Base-by-base conservation (phyloP, 805 yeast genomes). In the Sungouiella thailandica region DNA sequence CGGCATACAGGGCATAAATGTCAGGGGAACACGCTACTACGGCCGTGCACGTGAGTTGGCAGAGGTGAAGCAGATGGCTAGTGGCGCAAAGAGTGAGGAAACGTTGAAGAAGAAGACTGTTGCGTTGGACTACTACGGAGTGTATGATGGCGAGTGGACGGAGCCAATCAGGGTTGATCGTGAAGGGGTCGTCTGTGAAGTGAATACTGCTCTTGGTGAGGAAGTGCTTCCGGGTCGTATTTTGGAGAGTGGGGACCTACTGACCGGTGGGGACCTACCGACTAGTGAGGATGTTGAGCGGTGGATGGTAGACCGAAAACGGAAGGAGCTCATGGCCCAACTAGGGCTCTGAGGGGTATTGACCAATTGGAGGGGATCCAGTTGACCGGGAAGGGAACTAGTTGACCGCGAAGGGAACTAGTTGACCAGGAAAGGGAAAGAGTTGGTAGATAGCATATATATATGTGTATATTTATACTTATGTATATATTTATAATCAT, bases 41-140 rank as follows among this genome's bases (percentile, higher is more conserved):
- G 97, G 97, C 0, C 59, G 95, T 31, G 95, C 96, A 0, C 68
- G 75, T 33, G 90, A 86, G 28, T 58, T 88, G 7, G 83, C 87
- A 0, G 96, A 84, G 41, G 89, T 83, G 4, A 53, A 55, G 36
- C 37, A 46, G 25, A 31, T 18, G 2, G 30, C 19, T 39, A 36
- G 17, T 28, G 49, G 39, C 43, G n/a, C n/a, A n/a, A n/a, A n/a
- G n/a, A n/a, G n/a, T n/a, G n/a, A n/a, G n/a, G n/a, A n/a, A n/a
- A n/a, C n/a, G n/a, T n/a, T n/a, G n/a, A n/a, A n/a, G n/a, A 30
- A 15, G 44, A 46, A 13, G 43, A 50, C 26, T 37, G 22, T 27
- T 57, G 23, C 32, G 22, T 47, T 58, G 1, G 50, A 35, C 2
- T 76, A 76, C 41, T 74, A 61, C 47, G 80, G 80, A 0, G 50